Evolutionary conservation across 352 stramenopile genomes (phyloP), one percentile per base, ranked within the genome.

Genomic region (Phytophthora sp.): DNA sequence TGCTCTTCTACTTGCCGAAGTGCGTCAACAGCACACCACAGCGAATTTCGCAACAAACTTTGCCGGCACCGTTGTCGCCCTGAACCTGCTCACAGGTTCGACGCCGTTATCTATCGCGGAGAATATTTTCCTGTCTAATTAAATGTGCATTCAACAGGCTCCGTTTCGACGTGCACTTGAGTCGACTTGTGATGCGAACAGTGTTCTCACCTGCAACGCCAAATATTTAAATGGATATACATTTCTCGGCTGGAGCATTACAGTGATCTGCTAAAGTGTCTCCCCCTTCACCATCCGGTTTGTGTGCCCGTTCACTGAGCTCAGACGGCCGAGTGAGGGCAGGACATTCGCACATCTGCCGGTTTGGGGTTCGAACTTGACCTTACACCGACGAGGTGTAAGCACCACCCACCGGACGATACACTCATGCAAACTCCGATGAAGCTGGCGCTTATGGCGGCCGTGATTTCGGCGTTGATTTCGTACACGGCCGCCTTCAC

Each of bases 401-500:
- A 21, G n/a, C n/a, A n/a, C n/a, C n/a, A 53, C 23, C 1, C 16
- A 15, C 24, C n/a, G 26, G 39, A 29, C 44, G 16, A 26, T 21
- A 29, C 8, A 42, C 41, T 58, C 27, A 72, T 73, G 66, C 52
- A 46, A 8, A 41, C 53, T 41, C 58, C 59, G 21, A 70, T 73
- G 67, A 74, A 71, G 52, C 44, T 74, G 45, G 67, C 44, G 39
- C 53, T 76, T 7, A 42, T 72, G 39, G 62, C 69, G 52, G 66
- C 63, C 16, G 55, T 75, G 18, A 66, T 59, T 8, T 64, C 69
- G 24, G 64, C 73, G 38, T 51, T 61, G 13, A 52, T 64, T 30
- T 67, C 36, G 31, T 53, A 46, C 42, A 47, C 53, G 2, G 30
- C 31, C 18, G 66, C 66, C 16, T 67, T 71, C 38, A 49, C 61